These are phyloP conservation scores for Solanum hybrid DNA, from an alignment of 305 asterid genomes.

Conservation along the genomic window DNA sequence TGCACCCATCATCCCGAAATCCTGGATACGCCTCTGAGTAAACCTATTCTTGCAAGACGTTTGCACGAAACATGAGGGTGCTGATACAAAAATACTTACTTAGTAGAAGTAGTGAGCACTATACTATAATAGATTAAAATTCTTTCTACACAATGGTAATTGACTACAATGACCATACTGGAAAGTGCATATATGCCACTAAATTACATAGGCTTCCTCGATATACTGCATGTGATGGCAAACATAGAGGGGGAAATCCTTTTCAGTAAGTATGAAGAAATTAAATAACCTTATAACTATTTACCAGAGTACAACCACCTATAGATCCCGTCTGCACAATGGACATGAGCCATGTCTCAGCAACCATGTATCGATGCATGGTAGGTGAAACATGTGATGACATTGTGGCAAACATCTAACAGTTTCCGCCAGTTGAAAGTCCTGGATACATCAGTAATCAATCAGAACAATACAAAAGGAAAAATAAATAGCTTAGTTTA, in stretches of 20 bases:
- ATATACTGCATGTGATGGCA: not conserved
- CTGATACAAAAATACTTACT: not conserved
- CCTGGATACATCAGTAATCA: slow-evolving; percentile 29
- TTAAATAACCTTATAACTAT: slow-evolving; percentile 8
- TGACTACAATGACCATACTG: not conserved
- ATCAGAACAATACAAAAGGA: not conserved
- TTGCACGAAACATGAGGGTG: not conserved
- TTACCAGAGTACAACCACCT: slow-evolving; percentile 25
- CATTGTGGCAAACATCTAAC: slow-evolving; percentile 88
- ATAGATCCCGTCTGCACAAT: slow-evolving; percentile 92
- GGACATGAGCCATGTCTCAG: slow-evolving; percentile 99
- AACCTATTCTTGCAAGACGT: not conserved
- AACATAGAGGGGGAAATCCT: not conserved
- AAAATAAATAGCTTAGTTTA: not conserved
- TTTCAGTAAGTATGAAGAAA: not conserved
- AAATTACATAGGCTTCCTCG: not conserved
- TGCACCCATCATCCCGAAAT: no score
- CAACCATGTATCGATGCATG: slow-evolving; percentile 94
- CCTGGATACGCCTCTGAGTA: not conserved
- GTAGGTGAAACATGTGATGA: slow-evolving; percentile 88
- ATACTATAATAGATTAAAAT: not conserved
- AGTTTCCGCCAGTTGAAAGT: slow-evolving; percentile 83
- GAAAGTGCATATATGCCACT: not conserved
- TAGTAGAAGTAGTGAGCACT: not conserved
- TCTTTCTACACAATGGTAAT: not conserved